Base-by-base conservation (phyloP, 129 eudicot species). In the Artemisia annua region DNA sequence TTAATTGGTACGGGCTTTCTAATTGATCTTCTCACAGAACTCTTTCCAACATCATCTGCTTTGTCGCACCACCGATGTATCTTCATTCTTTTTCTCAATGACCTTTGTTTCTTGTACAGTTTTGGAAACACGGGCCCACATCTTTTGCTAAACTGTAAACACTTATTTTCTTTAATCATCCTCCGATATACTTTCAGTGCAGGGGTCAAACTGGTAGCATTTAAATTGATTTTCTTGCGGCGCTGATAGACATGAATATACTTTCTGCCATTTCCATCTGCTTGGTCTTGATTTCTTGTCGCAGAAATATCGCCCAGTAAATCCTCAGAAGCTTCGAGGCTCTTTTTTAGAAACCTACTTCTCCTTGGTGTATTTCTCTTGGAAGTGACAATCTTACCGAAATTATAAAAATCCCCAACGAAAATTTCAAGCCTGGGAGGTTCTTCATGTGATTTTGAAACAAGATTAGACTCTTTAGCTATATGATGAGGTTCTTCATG, bases 81-180 rank as follows among this genome's bases (percentile, higher is more conserved):
- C 0, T 71, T 55, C 51, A 63, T 71, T 46, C 62, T 79, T 24
- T 72, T 68, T 53, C 83, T 83, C 66, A 22, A 55, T 32, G 6
- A 19, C 58, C 87, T 80, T 28, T 0, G 64, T 72, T 78, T 80
- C 83, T 83, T 88, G 70, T 18, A 78, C 12, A 67, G 32, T 13
- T 46, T 50, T 17, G 81, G 85, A 56, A 71, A 88, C 65, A 76
- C 74, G 17, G 83, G 82, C 19, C 84, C 84, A 6, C 69, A 1
- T 28, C 77, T 75, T 68, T 74, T 72, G 57, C 83, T 79, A 71
- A 56, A 43, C 15, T 67, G 67, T 59, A 77, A 58, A 77, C 89
- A 87, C 30, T 71, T 75, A 63, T 76, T 71, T 75, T 19, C 51
- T 46, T 12, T 39, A n/a, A 28, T 69, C 32, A 0, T 70, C 71